phyloP scores from a whole-genome alignment of 1,284 basidiomycete genomes.

The Ceratobasidium sp. region DNA sequence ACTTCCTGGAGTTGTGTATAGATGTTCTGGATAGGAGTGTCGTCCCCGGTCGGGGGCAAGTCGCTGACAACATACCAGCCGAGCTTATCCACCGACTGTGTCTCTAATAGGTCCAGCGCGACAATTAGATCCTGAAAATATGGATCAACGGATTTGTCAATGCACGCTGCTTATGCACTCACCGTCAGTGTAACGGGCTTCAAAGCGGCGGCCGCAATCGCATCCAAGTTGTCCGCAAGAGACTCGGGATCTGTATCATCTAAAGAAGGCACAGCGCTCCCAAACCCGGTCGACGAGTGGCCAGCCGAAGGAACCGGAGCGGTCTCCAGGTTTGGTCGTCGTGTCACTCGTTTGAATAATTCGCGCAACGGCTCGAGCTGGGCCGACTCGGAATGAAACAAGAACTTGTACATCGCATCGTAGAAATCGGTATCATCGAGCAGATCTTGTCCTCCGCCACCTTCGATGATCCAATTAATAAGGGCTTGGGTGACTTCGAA shows the following conservation, averaged over 20 bases:
- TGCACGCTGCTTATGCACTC: slow-evolving; percentile 42
- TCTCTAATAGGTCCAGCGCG: slow-evolving; percentile 74
- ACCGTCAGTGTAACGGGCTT: slow-evolving; percentile 77
- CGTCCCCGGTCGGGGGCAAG: slow-evolving; percentile 57
- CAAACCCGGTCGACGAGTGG: slow-evolving; percentile 49
- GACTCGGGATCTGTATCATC: slow-evolving; percentile 69
- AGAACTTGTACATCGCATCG: slow-evolving; percentile 62
- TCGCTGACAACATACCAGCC: slow-evolving; percentile 65
- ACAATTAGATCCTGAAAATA: slow-evolving; percentile 67
- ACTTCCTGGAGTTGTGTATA: slow-evolving; percentile 71
- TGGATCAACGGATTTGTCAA: neutral
- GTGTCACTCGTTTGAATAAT: slow-evolving; percentile 63
- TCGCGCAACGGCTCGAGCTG: slow-evolving; percentile 55
- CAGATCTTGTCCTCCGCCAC: slow-evolving; percentile 74
- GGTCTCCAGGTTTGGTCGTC: slow-evolving; percentile 59
- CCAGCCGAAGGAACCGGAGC: slow-evolving; percentile 19
- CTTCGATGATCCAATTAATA: slow-evolving; percentile 69
- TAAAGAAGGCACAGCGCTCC: slow-evolving; percentile 66
- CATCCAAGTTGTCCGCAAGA: slow-evolving; percentile 72
- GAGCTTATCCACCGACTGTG: slow-evolving; percentile 73
- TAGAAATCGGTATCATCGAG: slow-evolving; percentile 71
- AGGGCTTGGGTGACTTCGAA: slow-evolving; percentile 67
- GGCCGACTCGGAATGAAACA: slow-evolving; percentile 53
- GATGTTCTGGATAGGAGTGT: slow-evolving; percentile 74
- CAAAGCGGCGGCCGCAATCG: slow-evolving; percentile 72